Evolutionary conservation across 2,329 filamentous ascomycete genomes (phyloP).

Genomic region (Aspergillus sp.): DNA sequence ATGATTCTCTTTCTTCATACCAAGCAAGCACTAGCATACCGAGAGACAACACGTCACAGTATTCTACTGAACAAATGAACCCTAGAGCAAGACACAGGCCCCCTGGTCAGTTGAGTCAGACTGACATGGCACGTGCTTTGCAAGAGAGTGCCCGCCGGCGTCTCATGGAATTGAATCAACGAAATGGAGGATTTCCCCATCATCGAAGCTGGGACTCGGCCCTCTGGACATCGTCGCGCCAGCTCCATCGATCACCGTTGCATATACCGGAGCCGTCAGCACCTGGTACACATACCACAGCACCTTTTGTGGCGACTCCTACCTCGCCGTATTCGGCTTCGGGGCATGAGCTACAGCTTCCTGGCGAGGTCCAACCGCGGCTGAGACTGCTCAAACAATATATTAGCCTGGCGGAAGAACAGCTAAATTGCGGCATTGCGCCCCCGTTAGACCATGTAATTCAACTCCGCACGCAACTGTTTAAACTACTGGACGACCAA

Average conservation of each 20-base stretch:
- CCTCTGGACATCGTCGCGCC: slow-evolving; percentile 12
- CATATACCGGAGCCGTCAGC: slow-evolving; percentile 9
- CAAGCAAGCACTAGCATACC: slow-evolving; percentile 16
- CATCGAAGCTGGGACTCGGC: slow-evolving; percentile 1
- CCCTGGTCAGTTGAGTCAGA: slow-evolving; percentile 16
- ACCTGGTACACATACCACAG: slow-evolving; percentile 2
- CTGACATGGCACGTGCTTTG: slow-evolving; percentile 27
- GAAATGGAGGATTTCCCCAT: slow-evolving; percentile 1
- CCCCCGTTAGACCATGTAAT: slow-evolving; percentile 39
- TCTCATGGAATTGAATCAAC: slow-evolving; percentile 26
- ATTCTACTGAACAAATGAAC: slow-evolving; percentile 16
- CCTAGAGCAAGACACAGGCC: slow-evolving; percentile 15
- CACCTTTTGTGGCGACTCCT: slow-evolving; percentile 7
- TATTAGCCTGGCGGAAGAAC: slow-evolving; percentile 34
- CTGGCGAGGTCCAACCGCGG: slow-evolving; percentile 21
- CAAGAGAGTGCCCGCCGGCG: slow-evolving; percentile 29
- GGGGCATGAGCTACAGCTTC: slow-evolving; percentile 3
- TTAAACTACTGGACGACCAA: slow-evolving; percentile 38
- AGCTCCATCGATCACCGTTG: slow-evolving; percentile 6
- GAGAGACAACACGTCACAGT: slow-evolving; percentile 11
- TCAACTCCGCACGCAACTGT: slow-evolving; percentile 34
- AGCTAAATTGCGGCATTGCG: slow-evolving; percentile 31
- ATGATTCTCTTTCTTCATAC: not conserved
- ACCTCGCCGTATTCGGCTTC: not conserved
- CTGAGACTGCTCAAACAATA: slow-evolving; percentile 28